Base-by-base conservation (phyloP, 441 rosid species). In the Melianthus villosus region DNA sequence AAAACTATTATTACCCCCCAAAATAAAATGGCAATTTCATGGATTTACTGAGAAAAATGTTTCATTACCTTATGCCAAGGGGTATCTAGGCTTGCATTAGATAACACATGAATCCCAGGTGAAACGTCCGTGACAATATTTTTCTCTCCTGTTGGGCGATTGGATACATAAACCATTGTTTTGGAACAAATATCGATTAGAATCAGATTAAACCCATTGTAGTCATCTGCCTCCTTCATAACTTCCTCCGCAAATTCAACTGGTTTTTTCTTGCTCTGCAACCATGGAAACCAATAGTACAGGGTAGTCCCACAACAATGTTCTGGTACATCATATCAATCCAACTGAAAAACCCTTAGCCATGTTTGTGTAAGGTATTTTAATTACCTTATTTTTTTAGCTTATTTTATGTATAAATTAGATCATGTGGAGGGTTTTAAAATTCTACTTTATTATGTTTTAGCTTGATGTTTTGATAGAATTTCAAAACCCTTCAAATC, bases 11-110 rank as follows among this genome's bases (percentile, higher is more conserved):
- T 15, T 34, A 4, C 13, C 2, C 9, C 7, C 17, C 4, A n/a
- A 9, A 3, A 16, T 11, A 9, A 8, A 6, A 3, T 34, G 9
- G 29, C 13, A 34, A 12, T 34, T 11, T 14, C 4, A 9, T 33
- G 17, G 15, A 10, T 13, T 7, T 33, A n/a, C 22, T 14, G 11
- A 42, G 29, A 18, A 23, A 12, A 2, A 38, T 14, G 15, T 6
- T 14, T 12, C 44, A n/a, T 42, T 51, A 79, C 96, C 82, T 82
- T 77, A 44, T 77, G 84, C 94, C 82, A 82, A 28, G 94, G 86
- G 16, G 86, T 49, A 63, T 82, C 78, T 32, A 82, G 73, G 62
- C 64, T 70, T 42, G 83, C 77, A 48, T 73, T 82, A 31, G 89
- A 47, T 31, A 86, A 51, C 15, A 86, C 80, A 48, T 82, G 97